phyloP scores from a whole-genome alignment of 2,329 filamentous ascomycete genomes.

The Nemania bipapillata region DNA sequence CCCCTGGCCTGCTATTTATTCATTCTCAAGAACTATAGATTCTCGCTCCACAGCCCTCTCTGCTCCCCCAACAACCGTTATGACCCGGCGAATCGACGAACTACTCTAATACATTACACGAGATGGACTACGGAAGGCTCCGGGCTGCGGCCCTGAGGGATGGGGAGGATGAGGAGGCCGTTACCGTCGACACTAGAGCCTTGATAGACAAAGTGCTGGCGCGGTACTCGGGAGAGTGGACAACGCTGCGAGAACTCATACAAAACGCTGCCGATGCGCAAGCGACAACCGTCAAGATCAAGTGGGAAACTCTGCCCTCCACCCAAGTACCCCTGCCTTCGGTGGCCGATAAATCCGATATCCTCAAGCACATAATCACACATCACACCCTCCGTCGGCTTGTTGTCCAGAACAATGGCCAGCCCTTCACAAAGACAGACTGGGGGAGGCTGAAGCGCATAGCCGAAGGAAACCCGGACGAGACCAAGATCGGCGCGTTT shows the following conservation, averaged over 20 bases:
- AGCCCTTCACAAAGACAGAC: slow-evolving; percentile 87
- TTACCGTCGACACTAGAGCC: slow-evolving; percentile 96
- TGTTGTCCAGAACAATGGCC: slow-evolving; percentile 92
- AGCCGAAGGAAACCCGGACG: slow-evolving; percentile 98
- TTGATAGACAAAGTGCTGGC: slow-evolving; percentile 98
- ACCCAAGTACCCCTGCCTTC: slow-evolving; percentile 75
- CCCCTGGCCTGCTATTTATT: neutral
- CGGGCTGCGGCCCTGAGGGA: slow-evolving; percentile 87
- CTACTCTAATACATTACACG: slow-evolving; percentile 27
- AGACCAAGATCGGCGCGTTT: slow-evolving; percentile 98
- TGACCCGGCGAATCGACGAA: slow-evolving; percentile 32
- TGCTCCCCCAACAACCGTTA: slow-evolving; percentile 6
- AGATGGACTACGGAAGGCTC: slow-evolving; percentile 79
- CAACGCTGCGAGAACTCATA: slow-evolving; percentile 87
- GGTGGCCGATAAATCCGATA: slow-evolving; percentile 73
- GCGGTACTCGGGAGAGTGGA: slow-evolving; percentile 96
- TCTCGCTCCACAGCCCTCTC: slow-evolving; percentile 10
- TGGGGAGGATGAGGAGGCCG: slow-evolving; percentile 92
- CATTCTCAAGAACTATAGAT: neutral
- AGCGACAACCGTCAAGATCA: slow-evolving; percentile 87
- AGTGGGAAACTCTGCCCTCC: slow-evolving; percentile 90
- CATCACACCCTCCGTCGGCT: slow-evolving; percentile 88
- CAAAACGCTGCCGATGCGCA: slow-evolving; percentile 98
- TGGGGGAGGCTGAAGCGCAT: slow-evolving; percentile 95
- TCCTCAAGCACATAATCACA: slow-evolving; percentile 83